A percentile compares a stretch with the other conserved stretches of the same genome.
Conservation (phyloP, 192 early-diverging fungal genomes). For the Linnemannia exigua region DNA sequence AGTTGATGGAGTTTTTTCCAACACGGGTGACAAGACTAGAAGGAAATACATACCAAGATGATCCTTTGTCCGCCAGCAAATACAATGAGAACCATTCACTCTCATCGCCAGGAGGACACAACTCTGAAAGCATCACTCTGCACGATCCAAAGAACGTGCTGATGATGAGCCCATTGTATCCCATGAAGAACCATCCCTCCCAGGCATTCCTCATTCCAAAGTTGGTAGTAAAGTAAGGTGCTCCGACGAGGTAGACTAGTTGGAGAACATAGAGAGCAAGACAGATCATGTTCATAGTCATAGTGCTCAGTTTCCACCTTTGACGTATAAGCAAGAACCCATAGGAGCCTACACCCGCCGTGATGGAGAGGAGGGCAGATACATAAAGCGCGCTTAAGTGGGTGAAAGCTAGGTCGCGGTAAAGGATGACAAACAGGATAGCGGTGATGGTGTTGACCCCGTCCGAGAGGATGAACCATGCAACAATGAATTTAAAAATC, state of each 20-base stretch:
- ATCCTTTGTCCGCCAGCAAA: slow-evolving; percentile 71
- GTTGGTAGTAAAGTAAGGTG: slow-evolving; percentile 53
- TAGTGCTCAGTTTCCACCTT: slow-evolving; percentile 55
- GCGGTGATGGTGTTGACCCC: slow-evolving; percentile 64
- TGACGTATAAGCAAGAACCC: slow-evolving; percentile 63
- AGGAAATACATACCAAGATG: slow-evolving; percentile 51
- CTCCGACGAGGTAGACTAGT: slow-evolving; percentile 65
- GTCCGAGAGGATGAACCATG: slow-evolving; percentile 78
- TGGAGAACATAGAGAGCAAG: slow-evolving; percentile 55
- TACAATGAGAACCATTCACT: slow-evolving; percentile 77
- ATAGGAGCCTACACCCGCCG: slow-evolving; percentile 62
- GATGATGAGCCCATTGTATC: slow-evolving; percentile 60
- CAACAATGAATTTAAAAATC: slow-evolving; percentile 67
- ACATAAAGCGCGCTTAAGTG: slow-evolving; percentile 60
- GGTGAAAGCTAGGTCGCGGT: slow-evolving; percentile 63
- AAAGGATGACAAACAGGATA: slow-evolving; percentile 69
- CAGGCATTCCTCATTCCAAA: slow-evolving; percentile 60
- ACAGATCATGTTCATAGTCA: slow-evolving; percentile 62
- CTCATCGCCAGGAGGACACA: slow-evolving; percentile 73
- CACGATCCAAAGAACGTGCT: slow-evolving; percentile 65
- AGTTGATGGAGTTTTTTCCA: neutral
- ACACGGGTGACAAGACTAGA: neutral
- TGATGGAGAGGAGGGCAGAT: slow-evolving; percentile 57
- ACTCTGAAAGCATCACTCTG: slow-evolving; percentile 68
- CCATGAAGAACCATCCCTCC: slow-evolving; percentile 40